Base-by-base conservation (phyloP, 2,329 filamentous ascomycete species). In the Paracamarosporium sp. region DNA sequence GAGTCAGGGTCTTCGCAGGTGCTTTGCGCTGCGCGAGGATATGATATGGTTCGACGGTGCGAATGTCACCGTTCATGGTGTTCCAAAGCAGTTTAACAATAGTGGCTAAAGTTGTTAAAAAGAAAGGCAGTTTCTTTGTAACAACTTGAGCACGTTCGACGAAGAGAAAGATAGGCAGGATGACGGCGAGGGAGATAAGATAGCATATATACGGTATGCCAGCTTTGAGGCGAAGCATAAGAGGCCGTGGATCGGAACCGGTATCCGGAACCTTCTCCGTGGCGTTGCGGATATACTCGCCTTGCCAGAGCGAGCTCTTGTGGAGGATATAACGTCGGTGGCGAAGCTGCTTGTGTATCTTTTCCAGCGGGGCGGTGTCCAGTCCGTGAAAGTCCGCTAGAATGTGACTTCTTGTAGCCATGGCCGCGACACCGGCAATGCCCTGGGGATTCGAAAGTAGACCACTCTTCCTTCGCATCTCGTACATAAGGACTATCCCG, bases 41-140 rank as follows among this genome's bases (percentile, higher is more conserved):
- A 70, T 88, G 90, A 69, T 90, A 92, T 1, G 90, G 90, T 72
- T 92, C 88, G 74, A 91, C 86, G 82, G 91, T 88, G 40, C 89
- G 87, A 45, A 91, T 82, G 25, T 87, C 85, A 55, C 85, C 88
- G 67, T 92, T 90, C 59, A 92, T 80, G 3, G 86, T 85, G 59
- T 84, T 84, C 89, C 89, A 92, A 44, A 83, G 79, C 22, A 91
- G 81, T 73, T 90, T 91, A 66, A 92, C 83, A 55, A 81, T 75
- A 20, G 91, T 88, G 1, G 89, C 87, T 6, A 90, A 68, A 2
- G 83, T 82, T 0, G 90, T 92, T 30, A 91, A 77, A 7, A 88
- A 76, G 83, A 87, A 91, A 0, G 89, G 86, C 1, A 86, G 81
- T 60, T 84, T 85, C 55, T 89, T 83, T 1, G 86, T 86, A 8